These are phyloP conservation scores for Epichloe hybrida DNA, from an alignment of 2,329 filamentous ascomycete genomes.

Conservation along the genomic window DNA sequence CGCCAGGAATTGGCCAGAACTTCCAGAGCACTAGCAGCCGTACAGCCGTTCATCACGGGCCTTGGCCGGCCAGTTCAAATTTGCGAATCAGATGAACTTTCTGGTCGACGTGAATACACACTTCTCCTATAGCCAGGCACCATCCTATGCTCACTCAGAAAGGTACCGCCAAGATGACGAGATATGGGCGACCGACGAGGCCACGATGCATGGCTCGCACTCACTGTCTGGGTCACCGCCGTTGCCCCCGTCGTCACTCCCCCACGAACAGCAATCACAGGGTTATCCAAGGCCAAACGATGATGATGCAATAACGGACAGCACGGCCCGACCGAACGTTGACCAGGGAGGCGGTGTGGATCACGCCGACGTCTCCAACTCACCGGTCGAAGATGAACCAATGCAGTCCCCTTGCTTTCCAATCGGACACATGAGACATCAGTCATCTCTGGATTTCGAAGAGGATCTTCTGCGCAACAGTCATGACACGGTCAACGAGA, in stretches of 20 bases:
- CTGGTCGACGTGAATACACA: neutral
- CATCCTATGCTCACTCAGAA: neutral
- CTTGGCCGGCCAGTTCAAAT: neutral
- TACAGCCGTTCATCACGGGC: neutral
- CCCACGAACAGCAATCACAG: neutral
- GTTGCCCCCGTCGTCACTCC: neutral
- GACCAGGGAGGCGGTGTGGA: too few species aligned
- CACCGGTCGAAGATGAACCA: neutral
- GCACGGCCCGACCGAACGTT: too few species aligned
- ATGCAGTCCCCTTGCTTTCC: neutral
- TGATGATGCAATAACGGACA: neutral
- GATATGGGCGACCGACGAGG: neutral
- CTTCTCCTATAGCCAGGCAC: neutral
- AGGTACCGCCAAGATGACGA: neutral
- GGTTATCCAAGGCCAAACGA: neutral
- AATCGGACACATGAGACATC: neutral
- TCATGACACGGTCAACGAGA: neutral
- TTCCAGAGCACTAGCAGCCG: too few species aligned
- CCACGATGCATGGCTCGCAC: neutral
- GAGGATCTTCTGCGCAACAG: constrained; percentile 1
- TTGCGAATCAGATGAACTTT: neutral
- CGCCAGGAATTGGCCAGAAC: neutral
- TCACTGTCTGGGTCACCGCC: neutral
- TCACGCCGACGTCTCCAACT: neutral
- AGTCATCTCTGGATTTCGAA: constrained; percentile 1